These are phyloP conservation scores for Mortierella antarctica DNA, from an alignment of 192 early-diverging fungal genomes.

Conservation along the genomic window DNA sequence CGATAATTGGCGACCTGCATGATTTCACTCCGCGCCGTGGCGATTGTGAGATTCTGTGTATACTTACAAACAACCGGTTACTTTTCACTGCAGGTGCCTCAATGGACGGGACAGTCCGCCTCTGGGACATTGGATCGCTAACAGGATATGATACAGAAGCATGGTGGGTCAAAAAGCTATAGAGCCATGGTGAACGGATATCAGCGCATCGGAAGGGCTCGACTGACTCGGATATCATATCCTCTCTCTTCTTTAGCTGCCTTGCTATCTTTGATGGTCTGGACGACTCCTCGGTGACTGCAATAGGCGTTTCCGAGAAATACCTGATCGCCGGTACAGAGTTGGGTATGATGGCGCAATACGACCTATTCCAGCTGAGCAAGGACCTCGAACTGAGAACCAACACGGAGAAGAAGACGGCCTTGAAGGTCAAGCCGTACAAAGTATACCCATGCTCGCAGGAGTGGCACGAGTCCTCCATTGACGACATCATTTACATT, in stretches of 20 bases:
- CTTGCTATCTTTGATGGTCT: slow-evolving; percentile 37
- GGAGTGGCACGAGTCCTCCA: slow-evolving; percentile 63
- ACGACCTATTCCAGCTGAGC: slow-evolving; percentile 18
- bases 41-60: no score
- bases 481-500: slow-evolving; percentile 60
- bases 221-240: no score
- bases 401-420: not conserved
- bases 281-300: slow-evolving; percentile 28
- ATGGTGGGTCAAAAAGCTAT: slow-evolving; percentile 16
- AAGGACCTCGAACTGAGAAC: slow-evolving; percentile 10
- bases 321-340: slow-evolving; percentile 38
- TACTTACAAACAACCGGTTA: not conserved
- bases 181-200: no score
- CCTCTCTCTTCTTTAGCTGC: slow-evolving; percentile 18
- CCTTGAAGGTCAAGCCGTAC: slow-evolving; percentile 10
- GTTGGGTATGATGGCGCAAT: slow-evolving; percentile 28
- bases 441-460: slow-evolving; percentile 50
- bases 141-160: slow-evolving; percentile 31
- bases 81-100: slow-evolving; percentile 48
- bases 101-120: slow-evolving; percentile 52
- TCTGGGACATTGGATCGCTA: slow-evolving; percentile 64
- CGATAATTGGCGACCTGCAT: not conserved
- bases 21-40: no score
- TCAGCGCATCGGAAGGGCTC: no score
- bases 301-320: slow-evolving; percentile 44